phyloP scores from a whole-genome alignment of 495 filamentous ascomycete species.

The Pyrenula aspistea region DNA sequence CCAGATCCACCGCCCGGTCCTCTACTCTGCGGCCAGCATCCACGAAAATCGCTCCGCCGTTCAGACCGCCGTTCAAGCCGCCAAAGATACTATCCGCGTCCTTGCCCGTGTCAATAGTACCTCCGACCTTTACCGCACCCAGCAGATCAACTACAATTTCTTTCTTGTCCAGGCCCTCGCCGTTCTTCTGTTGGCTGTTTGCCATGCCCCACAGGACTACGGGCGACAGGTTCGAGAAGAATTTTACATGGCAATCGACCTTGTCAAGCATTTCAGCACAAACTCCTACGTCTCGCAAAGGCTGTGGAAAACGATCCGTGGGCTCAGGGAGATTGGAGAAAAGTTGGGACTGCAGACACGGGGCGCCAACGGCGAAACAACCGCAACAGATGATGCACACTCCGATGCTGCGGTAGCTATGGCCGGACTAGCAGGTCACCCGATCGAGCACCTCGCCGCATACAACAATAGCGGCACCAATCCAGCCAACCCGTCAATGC shows the following conservation, averaged over 20 bases:
- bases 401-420: conserved; percentile 59
- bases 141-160: conserved; percentile 78
- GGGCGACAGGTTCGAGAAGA: conserved; percentile 63
- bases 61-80: conserved; percentile 59
- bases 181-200: conserved; percentile 72
- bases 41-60: conserved; percentile 55
- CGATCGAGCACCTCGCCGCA: conserved; percentile 44
- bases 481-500: conserved; percentile 21
- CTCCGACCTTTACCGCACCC: conserved; percentile 67
- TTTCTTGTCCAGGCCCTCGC: conserved; percentile 73
- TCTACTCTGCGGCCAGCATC: conserved; percentile 67
- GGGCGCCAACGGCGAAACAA: conserved; percentile 17
- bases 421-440: conserved; percentile 62
- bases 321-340: conserved; percentile 68
- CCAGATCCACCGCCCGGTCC: conserved; percentile 67
- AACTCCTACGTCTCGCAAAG: conserved; percentile 67
- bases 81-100: conserved; percentile 68
- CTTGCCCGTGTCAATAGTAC: conserved; percentile 64
- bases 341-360: conserved; percentile 57
- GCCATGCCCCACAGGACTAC: conserved; percentile 69
- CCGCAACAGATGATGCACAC: conserved; percentile 35
- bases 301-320: conserved; percentile 71
- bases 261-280: conserved; percentile 70
- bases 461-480: conserved; percentile 26
- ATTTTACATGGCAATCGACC: conserved; percentile 76